phyloP scores from a whole-genome alignment of 139 green algal species.

The Picochlorum costavermella region DNA sequence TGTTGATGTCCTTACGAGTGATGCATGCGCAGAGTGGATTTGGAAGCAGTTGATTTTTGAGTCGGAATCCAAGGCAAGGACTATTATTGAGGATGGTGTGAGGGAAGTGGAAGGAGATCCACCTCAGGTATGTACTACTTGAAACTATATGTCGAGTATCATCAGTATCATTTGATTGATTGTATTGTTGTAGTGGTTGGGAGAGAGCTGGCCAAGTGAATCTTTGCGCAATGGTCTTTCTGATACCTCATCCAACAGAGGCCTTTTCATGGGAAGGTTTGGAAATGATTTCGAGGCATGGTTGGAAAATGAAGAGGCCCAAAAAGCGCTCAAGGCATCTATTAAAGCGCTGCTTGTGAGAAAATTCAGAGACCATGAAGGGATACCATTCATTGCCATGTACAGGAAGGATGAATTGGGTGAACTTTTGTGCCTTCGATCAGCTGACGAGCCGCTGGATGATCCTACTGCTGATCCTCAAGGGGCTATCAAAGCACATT shows the following conservation, averaged over 20 bases:
- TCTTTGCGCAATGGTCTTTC: neutral
- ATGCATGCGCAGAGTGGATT: constrained; percentile 27
- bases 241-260: constrained; percentile 9
- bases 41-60: constrained; percentile 18
- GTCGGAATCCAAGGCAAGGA: neutral
- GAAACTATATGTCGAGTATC: neutral
- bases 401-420: constrained; percentile 71
- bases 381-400: constrained; percentile 60
- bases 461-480: neutral
- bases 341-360: constrained; percentile 49
- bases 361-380: constrained; percentile 47
- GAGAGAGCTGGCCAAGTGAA: constrained; percentile 2
- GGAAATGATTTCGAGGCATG: constrained; percentile 20
- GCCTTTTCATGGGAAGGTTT: neutral
- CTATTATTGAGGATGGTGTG: constrained; percentile 44
- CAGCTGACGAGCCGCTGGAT: constrained; percentile 39
- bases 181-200: constrained; percentile 4
- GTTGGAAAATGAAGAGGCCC: constrained; percentile 27
- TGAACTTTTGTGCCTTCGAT: constrained; percentile 59
- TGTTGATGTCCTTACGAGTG: constrained; percentile 6
- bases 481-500: constrained; percentile 31
- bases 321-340: constrained; percentile 29
- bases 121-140: neutral
- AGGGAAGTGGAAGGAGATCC: constrained; percentile 52
- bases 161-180: no score